Evolutionary conservation across 1,284 basidiomycete genomes (phyloP).

Genomic region (Cystobasidium pallidum): DNA sequence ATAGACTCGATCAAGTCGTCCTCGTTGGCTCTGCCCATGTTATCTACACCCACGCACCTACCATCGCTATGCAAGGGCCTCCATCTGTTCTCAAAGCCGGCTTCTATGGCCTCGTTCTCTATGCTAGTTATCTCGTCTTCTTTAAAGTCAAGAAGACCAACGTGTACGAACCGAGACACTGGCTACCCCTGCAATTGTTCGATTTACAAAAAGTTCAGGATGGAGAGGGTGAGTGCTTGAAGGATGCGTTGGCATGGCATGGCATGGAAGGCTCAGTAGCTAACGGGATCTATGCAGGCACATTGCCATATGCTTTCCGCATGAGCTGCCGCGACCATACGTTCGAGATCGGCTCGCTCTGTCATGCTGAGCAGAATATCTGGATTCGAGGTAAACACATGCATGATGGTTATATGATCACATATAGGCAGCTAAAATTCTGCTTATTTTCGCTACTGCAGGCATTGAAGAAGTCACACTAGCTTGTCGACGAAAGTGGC

Average conservation of each 20-base stretch:
- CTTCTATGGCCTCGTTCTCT: constrained; percentile 86
- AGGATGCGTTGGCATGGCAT: too few relatives aligned
- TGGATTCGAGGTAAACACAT: constrained; percentile 64
- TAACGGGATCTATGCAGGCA: constrained; percentile 61
- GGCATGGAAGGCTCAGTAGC: too few relatives aligned
- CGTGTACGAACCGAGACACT: constrained; percentile 80
- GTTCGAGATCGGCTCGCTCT: constrained; percentile 81
- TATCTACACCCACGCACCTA: constrained; percentile 42
- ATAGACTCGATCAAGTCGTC: constrained; percentile 49
- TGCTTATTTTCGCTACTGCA: background rate
- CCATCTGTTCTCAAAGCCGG: constrained; percentile 67
- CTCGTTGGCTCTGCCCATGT: constrained; percentile 50
- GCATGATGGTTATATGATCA: background rate
- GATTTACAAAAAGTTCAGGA: constrained; percentile 50
- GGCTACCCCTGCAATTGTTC: constrained; percentile 67
- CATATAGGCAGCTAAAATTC: background rate
- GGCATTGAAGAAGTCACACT: constrained; percentile 21
- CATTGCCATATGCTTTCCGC: constrained; percentile 77
- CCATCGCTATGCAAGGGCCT: constrained; percentile 36
- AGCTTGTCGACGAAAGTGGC: constrained; percentile 19
- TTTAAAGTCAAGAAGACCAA: constrained; percentile 77
- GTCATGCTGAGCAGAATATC: constrained; percentile 73
- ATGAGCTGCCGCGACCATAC: constrained; percentile 68
- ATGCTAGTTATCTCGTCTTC: constrained; percentile 79
- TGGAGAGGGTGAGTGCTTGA: constrained; percentile 49